Conservation (phyloP, 208 protist genomes). For the Acanthamoeba divionensis region DNA sequence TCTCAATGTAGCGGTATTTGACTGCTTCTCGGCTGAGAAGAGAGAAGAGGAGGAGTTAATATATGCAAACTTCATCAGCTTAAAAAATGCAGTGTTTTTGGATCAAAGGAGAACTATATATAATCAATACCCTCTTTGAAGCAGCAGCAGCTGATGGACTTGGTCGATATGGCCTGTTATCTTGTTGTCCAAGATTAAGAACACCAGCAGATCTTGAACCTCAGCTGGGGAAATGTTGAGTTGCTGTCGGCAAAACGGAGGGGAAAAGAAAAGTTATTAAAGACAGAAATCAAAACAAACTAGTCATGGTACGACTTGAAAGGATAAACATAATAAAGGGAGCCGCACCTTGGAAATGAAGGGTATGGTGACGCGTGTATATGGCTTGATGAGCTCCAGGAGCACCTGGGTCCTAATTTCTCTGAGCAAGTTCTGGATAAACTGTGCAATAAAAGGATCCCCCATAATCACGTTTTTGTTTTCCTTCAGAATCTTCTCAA, state of each 20-base stretch:
- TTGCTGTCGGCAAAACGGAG: conserved; percentile 68
- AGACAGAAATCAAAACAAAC: background rate
- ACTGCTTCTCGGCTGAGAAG: background rate
- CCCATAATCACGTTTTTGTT: conserved; percentile 66
- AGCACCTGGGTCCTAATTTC: conserved; percentile 90
- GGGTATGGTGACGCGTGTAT: conserved; percentile 81
- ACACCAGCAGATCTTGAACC: conserved; percentile 87
- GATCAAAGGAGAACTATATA: too few species aligned
- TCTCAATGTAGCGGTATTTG: conserved; percentile 69
- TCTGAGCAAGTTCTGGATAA: conserved; percentile 88
- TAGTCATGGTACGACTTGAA: background rate
- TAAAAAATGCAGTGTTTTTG: too few species aligned
- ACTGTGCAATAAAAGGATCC: conserved; percentile 88
- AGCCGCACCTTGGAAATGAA: conserved; percentile 70
- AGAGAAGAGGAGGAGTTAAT: background rate
- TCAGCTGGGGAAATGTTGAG: conserved; percentile 83
- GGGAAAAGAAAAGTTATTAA: background rate
- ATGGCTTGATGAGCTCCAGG: conserved; percentile 85
- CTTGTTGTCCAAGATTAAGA: conserved; percentile 89
- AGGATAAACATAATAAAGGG: background rate
- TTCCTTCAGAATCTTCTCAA: conserved; percentile 86
- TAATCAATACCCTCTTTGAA: background rate
- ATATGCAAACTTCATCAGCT: too few species aligned
- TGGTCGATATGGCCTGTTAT: conserved; percentile 87
- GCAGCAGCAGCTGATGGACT: conserved; percentile 66